phyloP scores from a whole-genome alignment of 2,329 filamentous ascomycete genomes.

The Phialophora macrospora region DNA sequence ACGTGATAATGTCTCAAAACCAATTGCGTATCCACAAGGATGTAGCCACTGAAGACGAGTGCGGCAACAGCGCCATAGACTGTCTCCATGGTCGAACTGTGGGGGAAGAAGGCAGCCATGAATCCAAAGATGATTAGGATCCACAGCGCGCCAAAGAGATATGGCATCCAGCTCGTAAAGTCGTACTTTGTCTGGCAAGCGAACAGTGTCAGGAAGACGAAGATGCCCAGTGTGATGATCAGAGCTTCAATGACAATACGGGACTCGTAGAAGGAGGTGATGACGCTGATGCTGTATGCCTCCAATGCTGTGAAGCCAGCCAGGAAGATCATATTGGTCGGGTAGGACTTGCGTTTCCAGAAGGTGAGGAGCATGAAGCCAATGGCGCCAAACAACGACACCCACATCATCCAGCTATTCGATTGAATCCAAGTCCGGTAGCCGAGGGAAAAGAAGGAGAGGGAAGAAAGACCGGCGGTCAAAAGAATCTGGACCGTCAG shows the following conservation, averaged over 20 bases:
- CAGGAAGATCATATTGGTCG: conserved; percentile 92
- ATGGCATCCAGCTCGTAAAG: conserved; percentile 96
- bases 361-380: conserved; percentile 85
- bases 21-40: conserved; percentile 94
- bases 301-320: conserved; percentile 87
- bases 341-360: conserved; percentile 96
- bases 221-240: conserved; percentile 75
- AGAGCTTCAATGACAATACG: conserved; percentile 87
- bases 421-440: conserved; percentile 89
- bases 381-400: conserved; percentile 82
- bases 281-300: conserved; percentile 89
- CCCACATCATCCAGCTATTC: conserved; percentile 82
- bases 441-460: conserved; percentile 79
- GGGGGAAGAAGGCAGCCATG: conserved; percentile 86
- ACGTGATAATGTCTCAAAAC: conserved; percentile 96
- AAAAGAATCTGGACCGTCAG: conserved; percentile 91
- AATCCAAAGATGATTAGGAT: conserved; percentile 89
- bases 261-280: conserved; percentile 87
- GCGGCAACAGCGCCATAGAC: conserved; percentile 80
- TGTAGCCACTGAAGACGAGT: conserved; percentile 90
- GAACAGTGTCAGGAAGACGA: conserved; percentile 72
- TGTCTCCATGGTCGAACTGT: conserved; percentile 79
- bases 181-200: conserved; percentile 98
- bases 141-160: conserved; percentile 90
- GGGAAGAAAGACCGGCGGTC: conserved; percentile 76